These are phyloP conservation scores for Microbotryomycetes sp. DNA, from an alignment of 1,284 basidiomycete species.

Conservation along the genomic window DNA sequence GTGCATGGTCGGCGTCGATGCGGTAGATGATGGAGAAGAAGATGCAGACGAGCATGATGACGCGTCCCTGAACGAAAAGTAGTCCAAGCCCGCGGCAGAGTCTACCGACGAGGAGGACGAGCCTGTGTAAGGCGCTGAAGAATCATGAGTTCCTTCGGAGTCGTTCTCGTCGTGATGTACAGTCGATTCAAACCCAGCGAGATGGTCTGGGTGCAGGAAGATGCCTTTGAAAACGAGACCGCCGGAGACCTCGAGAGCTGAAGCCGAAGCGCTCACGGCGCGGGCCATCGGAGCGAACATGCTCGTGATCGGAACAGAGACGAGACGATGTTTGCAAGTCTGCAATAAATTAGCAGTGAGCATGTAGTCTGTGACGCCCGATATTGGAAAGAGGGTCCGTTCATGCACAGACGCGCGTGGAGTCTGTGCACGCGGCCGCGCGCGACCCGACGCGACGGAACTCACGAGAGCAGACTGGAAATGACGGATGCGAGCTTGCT, in stretches of 20 bases:
- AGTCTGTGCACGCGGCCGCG: too few relatives aligned
- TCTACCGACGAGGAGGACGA: not conserved
- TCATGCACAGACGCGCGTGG: not conserved
- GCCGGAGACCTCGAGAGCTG: not conserved
- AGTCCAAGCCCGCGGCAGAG: slow-evolving; percentile 8
- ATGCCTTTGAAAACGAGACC: slow-evolving; percentile 8
- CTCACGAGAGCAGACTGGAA: not conserved
- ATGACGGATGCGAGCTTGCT: too few relatives aligned
- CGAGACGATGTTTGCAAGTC: not conserved
- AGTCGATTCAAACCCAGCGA: slow-evolving; percentile 7
- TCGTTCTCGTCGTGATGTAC: slow-evolving; percentile 6
- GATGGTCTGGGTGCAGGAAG: slow-evolving; percentile 26
- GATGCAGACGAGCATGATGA: slow-evolving; percentile 3
- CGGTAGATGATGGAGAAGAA: slow-evolving; percentile 5
- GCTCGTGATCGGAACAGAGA: not conserved
- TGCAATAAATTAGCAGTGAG: not conserved
- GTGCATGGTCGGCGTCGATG: slow-evolving; percentile 3
- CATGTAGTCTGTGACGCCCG: not conserved
- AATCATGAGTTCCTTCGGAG: too few relatives aligned
- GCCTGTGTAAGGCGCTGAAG: not conserved
- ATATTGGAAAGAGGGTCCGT: not conserved
- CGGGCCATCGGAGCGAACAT: slow-evolving; percentile 1
- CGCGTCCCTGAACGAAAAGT: slow-evolving; percentile 15
- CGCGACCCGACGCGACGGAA: not conserved
- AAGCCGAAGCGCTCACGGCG: not conserved